Conservation (phyloP, 2,329 filamentous ascomycete species). For the Aureobasidium sp. region DNA sequence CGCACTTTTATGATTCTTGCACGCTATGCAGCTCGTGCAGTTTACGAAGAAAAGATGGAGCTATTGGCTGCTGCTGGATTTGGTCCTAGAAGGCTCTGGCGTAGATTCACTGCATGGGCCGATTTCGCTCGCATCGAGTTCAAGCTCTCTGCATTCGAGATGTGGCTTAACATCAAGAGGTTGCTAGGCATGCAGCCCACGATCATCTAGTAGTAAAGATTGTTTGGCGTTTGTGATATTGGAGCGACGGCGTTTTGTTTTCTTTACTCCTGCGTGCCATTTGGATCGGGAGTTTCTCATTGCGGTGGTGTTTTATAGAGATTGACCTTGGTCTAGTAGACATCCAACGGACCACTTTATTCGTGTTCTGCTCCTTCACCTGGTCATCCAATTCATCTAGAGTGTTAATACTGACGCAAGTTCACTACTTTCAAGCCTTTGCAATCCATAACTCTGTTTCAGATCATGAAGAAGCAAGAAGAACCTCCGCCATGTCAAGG, state of each 20-base stretch:
- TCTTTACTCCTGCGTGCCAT: not conserved
- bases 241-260: constrained; percentile 6
- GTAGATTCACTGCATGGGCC: constrained; percentile 46
- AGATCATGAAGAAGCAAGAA: not conserved
- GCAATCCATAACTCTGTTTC: not conserved
- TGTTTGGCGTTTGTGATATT: constrained; percentile 1
- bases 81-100: constrained; percentile 46
- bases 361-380: not conserved
- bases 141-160: constrained; percentile 54
- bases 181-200: constrained; percentile 34
- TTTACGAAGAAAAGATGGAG: constrained; percentile 56
- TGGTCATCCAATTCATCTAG: not conserved
- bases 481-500: too few relatives aligned
- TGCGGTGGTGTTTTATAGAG: not conserved
- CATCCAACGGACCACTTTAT: not conserved
- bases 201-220: constrained; percentile 6
- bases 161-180: constrained; percentile 46
- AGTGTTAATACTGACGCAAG: not conserved
- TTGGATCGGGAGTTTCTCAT: not conserved
- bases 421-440: not conserved
- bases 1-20: constrained; percentile 59
- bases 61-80: constrained; percentile 44
- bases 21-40: constrained; percentile 54
- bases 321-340: not conserved
- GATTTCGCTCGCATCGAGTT: constrained; percentile 50